phyloP scores from a whole-genome alignment of 768 basidiomycete genomes.

The Austroboletus eburneus region DNA sequence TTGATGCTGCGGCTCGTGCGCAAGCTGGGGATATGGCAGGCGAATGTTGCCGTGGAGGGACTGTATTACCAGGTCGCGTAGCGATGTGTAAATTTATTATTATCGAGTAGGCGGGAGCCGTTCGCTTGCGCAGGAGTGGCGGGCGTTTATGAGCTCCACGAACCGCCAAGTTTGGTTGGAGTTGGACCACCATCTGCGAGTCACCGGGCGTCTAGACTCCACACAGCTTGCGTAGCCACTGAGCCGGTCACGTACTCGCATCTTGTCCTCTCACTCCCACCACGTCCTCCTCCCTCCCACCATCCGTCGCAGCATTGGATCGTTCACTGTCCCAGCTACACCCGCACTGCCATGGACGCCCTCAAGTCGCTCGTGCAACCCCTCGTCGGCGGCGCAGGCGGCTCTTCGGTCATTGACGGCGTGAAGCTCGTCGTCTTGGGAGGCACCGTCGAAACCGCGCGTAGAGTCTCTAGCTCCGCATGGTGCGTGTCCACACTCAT shows the following conservation, averaged over 20 bases:
- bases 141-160: constrained; percentile 25
- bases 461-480: constrained; percentile 76
- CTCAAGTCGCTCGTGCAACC: constrained; percentile 79
- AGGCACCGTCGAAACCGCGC: constrained; percentile 82
- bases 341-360: constrained; percentile 56
- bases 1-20: constrained; percentile 61
- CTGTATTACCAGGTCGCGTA: constrained; percentile 38
- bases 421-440: constrained; percentile 88
- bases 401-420: constrained; percentile 80
- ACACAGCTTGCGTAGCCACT: constrained; percentile 25
- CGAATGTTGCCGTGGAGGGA: constrained; percentile 77
- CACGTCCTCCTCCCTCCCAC: too few relatives aligned
- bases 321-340: constrained; percentile 22
- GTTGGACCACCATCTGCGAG: too few relatives aligned
- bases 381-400: constrained; percentile 68
- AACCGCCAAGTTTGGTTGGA: too few relatives aligned
- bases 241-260: too few relatives aligned
- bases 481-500: constrained; percentile 46
- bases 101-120: neutral
- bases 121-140: constrained; percentile 26
- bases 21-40: constrained; percentile 76
- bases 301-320: constrained; percentile 41
- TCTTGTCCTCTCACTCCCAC: constrained; percentile 10
- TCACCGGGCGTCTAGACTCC: constrained; percentile 1
- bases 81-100: constrained; percentile 1